Percentiles rank a stretch among this genome's conserved stretches.
phyloP scores from a whole-genome alignment of 1,284 basidiomycete species.

The Leccinum pachyderme region DNA sequence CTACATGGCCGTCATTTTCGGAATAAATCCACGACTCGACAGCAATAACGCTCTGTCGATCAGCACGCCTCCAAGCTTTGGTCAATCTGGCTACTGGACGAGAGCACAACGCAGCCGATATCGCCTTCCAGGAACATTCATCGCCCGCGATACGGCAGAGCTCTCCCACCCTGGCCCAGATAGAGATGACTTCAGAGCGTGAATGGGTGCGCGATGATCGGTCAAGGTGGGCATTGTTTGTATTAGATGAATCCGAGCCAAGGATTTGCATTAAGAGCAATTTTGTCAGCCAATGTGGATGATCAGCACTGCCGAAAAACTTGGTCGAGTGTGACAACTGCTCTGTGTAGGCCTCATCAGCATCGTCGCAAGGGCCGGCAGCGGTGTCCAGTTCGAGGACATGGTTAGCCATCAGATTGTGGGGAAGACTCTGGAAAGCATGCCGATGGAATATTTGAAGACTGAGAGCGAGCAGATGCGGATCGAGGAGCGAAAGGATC shows the following conservation, averaged over 20 bases:
- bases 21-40: conserved; percentile 67
- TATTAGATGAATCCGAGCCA: conserved; percentile 47
- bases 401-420: conserved; percentile 48
- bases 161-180: conserved; percentile 72
- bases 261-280: conserved; percentile 67
- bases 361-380: conserved; percentile 10
- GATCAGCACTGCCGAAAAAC: conserved; percentile 66
- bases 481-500: conserved; percentile 56
- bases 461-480: conserved; percentile 56
- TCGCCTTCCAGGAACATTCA: conserved; percentile 73
- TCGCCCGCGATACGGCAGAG: conserved; percentile 65
- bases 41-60: conserved; percentile 50
- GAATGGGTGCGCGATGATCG: conserved; percentile 61
- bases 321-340: conserved; percentile 27
- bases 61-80: conserved; percentile 75
- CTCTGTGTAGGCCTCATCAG: conserved; percentile 5
- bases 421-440: conserved; percentile 47
- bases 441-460: conserved; percentile 57
- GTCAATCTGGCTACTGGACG: conserved; percentile 70
- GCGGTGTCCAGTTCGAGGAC: conserved; percentile 36
- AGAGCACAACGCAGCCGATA: conserved; percentile 63
- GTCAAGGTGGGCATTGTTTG: conserved; percentile 37
- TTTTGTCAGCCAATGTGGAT: conserved; percentile 77
- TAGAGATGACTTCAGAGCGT: conserved; percentile 65
- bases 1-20: conserved; percentile 36